phyloP scores from a whole-genome alignment of 2,329 filamentous ascomycete genomes.

The Scedosporium dehoogii region DNA sequence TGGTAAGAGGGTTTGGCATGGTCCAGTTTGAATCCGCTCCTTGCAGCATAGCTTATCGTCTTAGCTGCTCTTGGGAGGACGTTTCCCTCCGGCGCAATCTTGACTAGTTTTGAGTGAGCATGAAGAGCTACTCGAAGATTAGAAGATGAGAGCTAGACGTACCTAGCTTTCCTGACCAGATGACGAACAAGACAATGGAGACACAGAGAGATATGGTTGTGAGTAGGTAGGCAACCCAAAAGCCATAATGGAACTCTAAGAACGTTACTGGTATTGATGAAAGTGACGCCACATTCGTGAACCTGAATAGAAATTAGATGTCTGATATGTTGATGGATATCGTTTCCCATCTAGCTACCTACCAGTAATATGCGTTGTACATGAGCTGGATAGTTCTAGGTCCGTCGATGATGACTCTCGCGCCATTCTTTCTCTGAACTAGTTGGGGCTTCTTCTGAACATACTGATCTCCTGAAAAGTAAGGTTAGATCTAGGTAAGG shows the following conservation, averaged over 20 bases:
- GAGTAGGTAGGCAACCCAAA: slow-evolving; percentile 62
- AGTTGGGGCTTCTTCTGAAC: neutral
- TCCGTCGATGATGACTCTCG: slow-evolving; percentile 56
- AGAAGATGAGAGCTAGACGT: slow-evolving; percentile 47
- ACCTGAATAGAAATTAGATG: slow-evolving; percentile 23
- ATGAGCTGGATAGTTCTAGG: slow-evolving; percentile 52
- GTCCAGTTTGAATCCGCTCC: slow-evolving; percentile 1
- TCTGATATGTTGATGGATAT: neutral
- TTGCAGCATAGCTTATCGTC: neutral
- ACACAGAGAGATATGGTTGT: slow-evolving; percentile 56
- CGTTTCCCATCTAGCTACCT: too few relatives aligned
- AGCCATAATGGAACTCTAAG: slow-evolving; percentile 69
- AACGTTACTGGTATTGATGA: slow-evolving; percentile 55
- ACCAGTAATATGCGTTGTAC: slow-evolving; percentile 56
- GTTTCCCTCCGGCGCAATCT: neutral
- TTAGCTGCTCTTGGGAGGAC: slow-evolving; percentile 47
- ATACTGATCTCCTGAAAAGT: neutral
- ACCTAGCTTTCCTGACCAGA: slow-evolving; percentile 49
- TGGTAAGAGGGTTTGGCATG: slow-evolving; percentile 47
- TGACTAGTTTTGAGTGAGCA: slow-evolving; percentile 20
- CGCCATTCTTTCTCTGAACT: slow-evolving; percentile 29
- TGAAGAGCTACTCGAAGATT: slow-evolving; percentile 54
- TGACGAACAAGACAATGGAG: slow-evolving; percentile 50
- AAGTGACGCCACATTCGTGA: slow-evolving; percentile 62
- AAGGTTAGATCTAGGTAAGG: slow-evolving; percentile 17